Base-by-base conservation (phyloP, 495 filamentous ascomycete species). In the Aspergillus taichungensis region DNA sequence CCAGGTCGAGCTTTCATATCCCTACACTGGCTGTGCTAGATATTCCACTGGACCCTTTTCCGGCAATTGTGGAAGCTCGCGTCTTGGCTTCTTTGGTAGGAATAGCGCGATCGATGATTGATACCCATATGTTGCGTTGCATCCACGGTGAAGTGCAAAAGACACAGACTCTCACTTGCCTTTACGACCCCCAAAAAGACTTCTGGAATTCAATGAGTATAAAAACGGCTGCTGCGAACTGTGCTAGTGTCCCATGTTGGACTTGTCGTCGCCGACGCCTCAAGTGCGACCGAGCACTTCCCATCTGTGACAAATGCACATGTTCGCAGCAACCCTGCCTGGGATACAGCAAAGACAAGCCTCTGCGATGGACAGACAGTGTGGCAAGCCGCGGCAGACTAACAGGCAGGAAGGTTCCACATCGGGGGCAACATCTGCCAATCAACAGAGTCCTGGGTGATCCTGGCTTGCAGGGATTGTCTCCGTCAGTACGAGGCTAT, bases 211-310 rank as follows among this genome's bases (percentile, higher is more conserved):
- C n/a, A n/a, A n/a, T n/a, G n/a, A n/a, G n/a, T n/a, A n/a, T n/a
- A n/a, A n/a, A n/a, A n/a, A n/a, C n/a, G n/a, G n/a, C n/a, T n/a
- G n/a, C 39, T 9, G 2, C 39, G 9, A n/a, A 5, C 8, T 42
- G 32, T 29, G 43, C 45, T 29, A 2, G 12, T 27, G 27, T 29
- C 18, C 13, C 54, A 10, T 56, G 54, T 28, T 56, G 54, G 50
- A 56, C 50, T 0, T 56, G 54, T 50, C 50, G 54, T 31, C 53
- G 50, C 14, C 53, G 49, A 6, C 50, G 54, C 5, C 32, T 46
- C 28, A 47, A 50, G 43, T 56, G 54, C 42, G 54, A 56, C 32
- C 54, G 50, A 33, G n/a, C 18, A 34, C 46, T 56, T 11, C 54
- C 54, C 3, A 5, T n/a, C 10, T 56, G 54, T 42, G 33, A 39